Conservation (phyloP, 1,284 basidiomycete genomes). For the Boletus albobrunnescens region DNA sequence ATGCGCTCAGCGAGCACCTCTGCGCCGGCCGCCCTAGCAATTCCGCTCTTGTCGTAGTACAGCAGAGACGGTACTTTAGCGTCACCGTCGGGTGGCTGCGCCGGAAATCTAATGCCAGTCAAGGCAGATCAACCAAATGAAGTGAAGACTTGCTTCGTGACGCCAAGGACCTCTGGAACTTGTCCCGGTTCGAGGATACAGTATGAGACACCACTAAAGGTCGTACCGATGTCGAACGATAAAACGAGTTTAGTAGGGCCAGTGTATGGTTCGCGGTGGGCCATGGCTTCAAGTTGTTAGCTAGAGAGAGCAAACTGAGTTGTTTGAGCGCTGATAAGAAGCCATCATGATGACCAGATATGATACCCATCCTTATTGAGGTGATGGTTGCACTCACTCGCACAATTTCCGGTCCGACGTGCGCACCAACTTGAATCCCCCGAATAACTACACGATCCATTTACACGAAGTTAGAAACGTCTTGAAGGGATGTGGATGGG, state of each 20-base stretch:
- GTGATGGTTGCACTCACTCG: no score
- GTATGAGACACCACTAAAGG: background rate
- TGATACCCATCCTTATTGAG: no score
- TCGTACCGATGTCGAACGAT: background rate
- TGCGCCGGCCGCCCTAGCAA: background rate
- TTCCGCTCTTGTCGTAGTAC: background rate
- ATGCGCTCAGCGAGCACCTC: background rate
- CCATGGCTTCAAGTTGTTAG: no score
- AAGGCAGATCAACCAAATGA: background rate
- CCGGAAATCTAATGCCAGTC: background rate
- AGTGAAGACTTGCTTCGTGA: background rate
- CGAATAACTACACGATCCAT: no score
- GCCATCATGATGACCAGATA: no score
- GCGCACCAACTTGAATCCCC: no score
- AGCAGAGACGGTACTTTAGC: background rate
- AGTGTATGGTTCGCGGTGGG: background rate
- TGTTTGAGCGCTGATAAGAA: no score
- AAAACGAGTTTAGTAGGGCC: background rate
- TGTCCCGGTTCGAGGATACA: background rate
- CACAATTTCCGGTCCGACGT: no score
- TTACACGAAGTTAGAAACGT: no score
- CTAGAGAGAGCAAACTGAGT: no score
- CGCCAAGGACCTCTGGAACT: background rate
- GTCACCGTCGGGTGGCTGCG: background rate
- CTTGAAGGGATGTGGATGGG: no score